A percentile compares a stretch with the other conserved stretches of the same genome.
Conservation (phyloP, 257 asterid genomes). For the Nicotiana otophora region DNA sequence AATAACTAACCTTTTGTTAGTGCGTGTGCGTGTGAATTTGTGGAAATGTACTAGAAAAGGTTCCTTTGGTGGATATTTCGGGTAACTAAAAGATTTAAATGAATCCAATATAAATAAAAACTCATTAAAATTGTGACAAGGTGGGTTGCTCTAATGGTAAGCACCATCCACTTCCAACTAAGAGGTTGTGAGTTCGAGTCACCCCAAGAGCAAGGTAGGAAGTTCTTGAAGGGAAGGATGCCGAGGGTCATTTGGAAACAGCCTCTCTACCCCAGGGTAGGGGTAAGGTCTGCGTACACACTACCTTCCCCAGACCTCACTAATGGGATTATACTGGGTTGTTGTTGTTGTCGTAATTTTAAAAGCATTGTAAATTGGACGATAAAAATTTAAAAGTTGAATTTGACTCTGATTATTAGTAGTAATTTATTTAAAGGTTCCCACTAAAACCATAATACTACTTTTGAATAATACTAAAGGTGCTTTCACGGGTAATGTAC, state of each 20-base stretch:
- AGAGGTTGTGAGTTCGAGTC: too few relatives aligned
- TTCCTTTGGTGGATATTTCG: background rate
- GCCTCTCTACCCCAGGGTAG: too few relatives aligned
- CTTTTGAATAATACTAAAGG: background rate
- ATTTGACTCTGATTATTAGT: background rate
- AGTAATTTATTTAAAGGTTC: background rate
- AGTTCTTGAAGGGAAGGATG: too few relatives aligned
- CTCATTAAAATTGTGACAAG: background rate
- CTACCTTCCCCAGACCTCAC: too few relatives aligned
- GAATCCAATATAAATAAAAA: background rate
- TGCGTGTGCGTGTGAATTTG: conserved; percentile 21
- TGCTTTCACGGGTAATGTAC: background rate
- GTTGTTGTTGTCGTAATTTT: too few relatives aligned
- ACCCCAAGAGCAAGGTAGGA: too few relatives aligned
- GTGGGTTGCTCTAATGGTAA: too few relatives aligned
- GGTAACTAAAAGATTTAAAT: background rate
- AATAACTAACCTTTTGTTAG: conserved; percentile 2
- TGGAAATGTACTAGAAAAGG: conserved; percentile 13
- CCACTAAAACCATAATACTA: conserved; percentile 10
- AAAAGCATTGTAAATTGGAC: too few relatives aligned
- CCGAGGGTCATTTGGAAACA: too few relatives aligned
- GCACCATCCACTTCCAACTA: too few relatives aligned
- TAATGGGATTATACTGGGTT: too few relatives aligned
- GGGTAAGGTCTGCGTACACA: too few relatives aligned
- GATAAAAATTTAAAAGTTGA: background rate